Base-by-base conservation (phyloP, 2,329 filamentous ascomycete genomes). In the Tolypocladium amazonense region DNA sequence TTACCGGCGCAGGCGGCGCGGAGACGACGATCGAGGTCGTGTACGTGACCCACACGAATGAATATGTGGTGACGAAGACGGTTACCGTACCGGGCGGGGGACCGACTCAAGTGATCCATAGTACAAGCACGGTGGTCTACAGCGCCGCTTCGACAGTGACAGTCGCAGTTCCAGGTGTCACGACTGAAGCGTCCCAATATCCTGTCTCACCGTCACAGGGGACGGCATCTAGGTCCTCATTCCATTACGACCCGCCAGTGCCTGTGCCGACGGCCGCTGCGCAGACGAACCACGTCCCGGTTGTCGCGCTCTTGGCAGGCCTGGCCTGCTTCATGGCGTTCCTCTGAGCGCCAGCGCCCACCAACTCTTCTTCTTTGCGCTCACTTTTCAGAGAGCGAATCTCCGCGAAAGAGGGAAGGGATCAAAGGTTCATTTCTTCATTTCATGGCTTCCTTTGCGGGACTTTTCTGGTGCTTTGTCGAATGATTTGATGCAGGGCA, bases 41-140 rank as follows among this genome's bases (percentile, higher is more conserved):
- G 23, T 76, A 78, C 65, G 72, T 68, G 11, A 80, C 78, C 7
- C 58, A 74, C 41, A 81, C 78, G 18, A 73, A 71, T 20, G 68
- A 79, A 18, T 78, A 75, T 67, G 75, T 77, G 11, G 66, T 80
- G 18, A 80, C 77, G 3, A 69, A 76, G 66, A 78, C 75, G 8
- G 66, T 75, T 3, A 71, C 70, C 30, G 66, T 76, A 12, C 69
- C 73, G 53, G 65, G 76, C 61, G 60, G 69, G 67, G 68, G 72
- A 23, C 61, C 75, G 41, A 75, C 72, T 58, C 66, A 75, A 58
- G 66, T 76, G 39, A 72, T 57, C 23, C 27, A 74, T 14, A 71
- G 72, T 8, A 80, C 77, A 15, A 63, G 77, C 52, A 72, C 72
- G n/a, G 70, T 75, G n/a, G 62, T 72, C 30, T 59, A 70, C 18